Evolutionary conservation across 306 rosid species (phyloP).

Genomic region (Dryas alaskensis): DNA sequence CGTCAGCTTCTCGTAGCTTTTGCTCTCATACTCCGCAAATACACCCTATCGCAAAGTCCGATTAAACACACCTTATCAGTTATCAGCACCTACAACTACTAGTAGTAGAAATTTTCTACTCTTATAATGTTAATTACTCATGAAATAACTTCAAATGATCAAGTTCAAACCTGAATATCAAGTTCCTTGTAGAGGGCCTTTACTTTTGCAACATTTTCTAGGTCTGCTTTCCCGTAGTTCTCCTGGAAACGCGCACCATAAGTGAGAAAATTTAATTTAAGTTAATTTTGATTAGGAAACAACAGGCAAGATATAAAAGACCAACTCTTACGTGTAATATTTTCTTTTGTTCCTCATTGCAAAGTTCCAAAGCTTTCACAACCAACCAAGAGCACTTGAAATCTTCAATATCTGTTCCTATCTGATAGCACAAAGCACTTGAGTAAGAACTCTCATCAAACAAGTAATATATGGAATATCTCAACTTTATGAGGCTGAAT

Average conservation of each 20-base stretch:
- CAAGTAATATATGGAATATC: neutral
- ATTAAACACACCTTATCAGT: neutral
- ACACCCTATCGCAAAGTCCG: constrained; percentile 44
- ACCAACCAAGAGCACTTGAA: constrained; percentile 93
- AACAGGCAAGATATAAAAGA: neutral
- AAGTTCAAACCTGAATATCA: constrained; percentile 56
- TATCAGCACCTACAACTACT: neutral
- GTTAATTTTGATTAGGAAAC: neutral
- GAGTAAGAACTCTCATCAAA: constrained; percentile 18
- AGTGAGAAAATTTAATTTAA: neutral
- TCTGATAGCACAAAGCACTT: constrained; percentile 45
- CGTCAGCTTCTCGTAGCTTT: constrained; percentile 59
- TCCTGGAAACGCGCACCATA: constrained; percentile 46
- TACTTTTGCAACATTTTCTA: constrained; percentile 62
- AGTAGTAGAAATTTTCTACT: neutral
- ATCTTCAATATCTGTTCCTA: constrained; percentile 94
- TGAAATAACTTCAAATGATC: neutral
- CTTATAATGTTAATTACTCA: neutral
- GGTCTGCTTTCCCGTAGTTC: constrained; percentile 69
- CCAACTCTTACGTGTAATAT: constrained; percentile 43
- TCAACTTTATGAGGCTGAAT: constrained; percentile 3
- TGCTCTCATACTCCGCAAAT: constrained; percentile 61
- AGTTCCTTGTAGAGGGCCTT: constrained; percentile 68
- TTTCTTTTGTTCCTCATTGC: constrained; percentile 75
- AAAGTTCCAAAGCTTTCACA: constrained; percentile 77